Base-by-base conservation (phyloP, 192 early-diverging fungal genomes). In the Podila minutissima region DNA sequence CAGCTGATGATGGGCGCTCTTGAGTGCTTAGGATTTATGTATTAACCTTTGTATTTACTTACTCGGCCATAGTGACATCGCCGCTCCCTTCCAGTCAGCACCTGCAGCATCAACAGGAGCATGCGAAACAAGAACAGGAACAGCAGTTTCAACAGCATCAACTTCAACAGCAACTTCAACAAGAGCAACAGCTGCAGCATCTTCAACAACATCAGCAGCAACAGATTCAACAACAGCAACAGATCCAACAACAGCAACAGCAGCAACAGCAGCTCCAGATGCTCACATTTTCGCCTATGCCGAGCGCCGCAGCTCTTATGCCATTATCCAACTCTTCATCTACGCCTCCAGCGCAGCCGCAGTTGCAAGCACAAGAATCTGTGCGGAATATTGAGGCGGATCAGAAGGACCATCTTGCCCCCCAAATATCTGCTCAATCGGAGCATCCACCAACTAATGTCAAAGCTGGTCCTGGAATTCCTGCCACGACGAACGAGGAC, bases 261-360 rank as follows among this genome's bases (percentile, higher is more conserved):
- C 51, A 74, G 66, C 66, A 62, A 32, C 64, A 66, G 20, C 64
- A 66, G 31, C 67, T 64, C 9, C 64, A 61, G 22, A 55, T 72
- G 12, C 28, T 79, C 35, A 68, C 69, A 22, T 72, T 79, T 51
- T 72, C 70, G 19, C 75, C 75, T 29, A 71, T 62, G 20, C 66
- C 74, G 10, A 57, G 46, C 35, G 65, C 59, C 1, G 49, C 53
- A 24, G 24, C 24, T 10, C 24, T 55, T n/a, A 8, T 24, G 53
- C 53, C 53, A 24, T 26, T 26, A 26, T 22, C 53, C 24, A n/a
- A 26, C 53, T 24, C 53, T 7, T 3, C 53, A 55, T 24, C 64
- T n/a, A 58, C 51, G 31, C 41, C 62, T 15, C 71, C 66, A 22
- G 48, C 70, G 35, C 22, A 62, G 35, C 33, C 65, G 48, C 33